A percentile compares a stretch with the other conserved stretches of the same genome.
Evolutionary conservation across 805 yeast genomes (phyloP).

Genomic region (Ogataea trehalophila): DNA sequence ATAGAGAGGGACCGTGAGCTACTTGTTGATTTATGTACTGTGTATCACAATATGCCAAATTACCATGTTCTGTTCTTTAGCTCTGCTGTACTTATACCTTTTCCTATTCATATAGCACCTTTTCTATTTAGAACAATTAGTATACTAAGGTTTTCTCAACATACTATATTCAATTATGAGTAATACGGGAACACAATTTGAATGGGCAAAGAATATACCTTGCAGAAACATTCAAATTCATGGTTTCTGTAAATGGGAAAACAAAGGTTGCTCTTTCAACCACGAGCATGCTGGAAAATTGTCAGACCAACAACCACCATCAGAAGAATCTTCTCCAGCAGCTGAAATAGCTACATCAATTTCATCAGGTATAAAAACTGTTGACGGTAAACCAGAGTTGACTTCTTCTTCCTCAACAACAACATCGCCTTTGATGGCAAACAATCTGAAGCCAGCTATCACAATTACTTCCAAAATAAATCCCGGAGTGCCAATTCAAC

Average conservation of each 20-base stretch:
- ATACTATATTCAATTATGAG: conserved; percentile 6
- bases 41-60: too few relatives aligned
- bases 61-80: too few relatives aligned
- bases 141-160: not conserved
- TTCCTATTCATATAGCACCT: too few relatives aligned
- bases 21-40: too few relatives aligned
- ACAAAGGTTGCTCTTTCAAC: conserved; percentile 80
- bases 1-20: too few relatives aligned
- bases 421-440: not conserved
- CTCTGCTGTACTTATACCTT: too few relatives aligned
- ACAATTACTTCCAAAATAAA: not conserved
- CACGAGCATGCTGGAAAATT: conserved; percentile 44
- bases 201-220: conserved; percentile 67
- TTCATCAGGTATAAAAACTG: conserved; percentile 2
- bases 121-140: too few relatives aligned
- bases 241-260: conserved; percentile 84
- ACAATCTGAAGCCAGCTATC: not conserved
- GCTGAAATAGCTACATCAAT: not conserved
- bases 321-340: conserved; percentile 1
- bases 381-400: not conserved
- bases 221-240: conserved; percentile 81
- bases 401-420: not conserved
- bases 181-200: conserved; percentile 32
- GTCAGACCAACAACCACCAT: conserved; percentile 6
- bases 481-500: conserved; percentile 4